Base-by-base conservation (phyloP, 495 filamentous ascomycete genomes). In the Astrothelium subdiscretum region DNA sequence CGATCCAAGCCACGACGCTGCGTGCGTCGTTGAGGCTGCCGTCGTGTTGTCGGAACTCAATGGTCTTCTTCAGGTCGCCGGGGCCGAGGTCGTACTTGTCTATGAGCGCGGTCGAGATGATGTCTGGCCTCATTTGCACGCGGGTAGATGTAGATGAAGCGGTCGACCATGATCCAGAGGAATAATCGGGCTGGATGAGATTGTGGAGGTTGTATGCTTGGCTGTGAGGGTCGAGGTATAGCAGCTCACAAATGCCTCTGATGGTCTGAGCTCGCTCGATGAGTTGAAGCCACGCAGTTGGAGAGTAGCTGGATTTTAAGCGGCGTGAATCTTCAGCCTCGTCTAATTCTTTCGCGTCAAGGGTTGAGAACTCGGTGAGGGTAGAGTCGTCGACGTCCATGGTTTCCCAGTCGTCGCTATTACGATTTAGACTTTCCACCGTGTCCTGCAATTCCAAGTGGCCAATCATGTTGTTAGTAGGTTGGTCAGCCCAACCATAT, bases 41-140 rank as follows among this genome's bases (percentile, higher is more conserved):
- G 8, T 42, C 67, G 18, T 74, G 74, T 54, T 77, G 73, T 18
- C 77, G 70, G 65, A 80, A 79, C 65, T 80, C 77, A 43, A 80
- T 67, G 20, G 72, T 76, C 2, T 42, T 29, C 18, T 32, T 60
- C n/a, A 29, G 10, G 22, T 54, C 24, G 8, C 10, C 24, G 48
- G 8, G 6, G 48, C 24, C 48, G 26, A 20, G 24, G 8, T 54
- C 24, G 24, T 54, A 11, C 48, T 29, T 5, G 24, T 26, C 48
- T 8, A 38, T 15, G 35, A 38, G 35, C 35, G 8, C 15, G n/a
- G n/a, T n/a, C n/a, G n/a, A n/a, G n/a, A 38, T 38, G 35, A 15
- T 38, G 15, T 38, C 35, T 15, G 35, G 35, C 35, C 35, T 6
- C 35, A 38, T 38, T 38, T 38, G 35, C 15, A 38, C 35, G 8